Evolutionary conservation across 768 basidiomycete genomes (phyloP), one percentile per base, ranked within the genome.

Genomic region (Butyriboletus loyo): DNA sequence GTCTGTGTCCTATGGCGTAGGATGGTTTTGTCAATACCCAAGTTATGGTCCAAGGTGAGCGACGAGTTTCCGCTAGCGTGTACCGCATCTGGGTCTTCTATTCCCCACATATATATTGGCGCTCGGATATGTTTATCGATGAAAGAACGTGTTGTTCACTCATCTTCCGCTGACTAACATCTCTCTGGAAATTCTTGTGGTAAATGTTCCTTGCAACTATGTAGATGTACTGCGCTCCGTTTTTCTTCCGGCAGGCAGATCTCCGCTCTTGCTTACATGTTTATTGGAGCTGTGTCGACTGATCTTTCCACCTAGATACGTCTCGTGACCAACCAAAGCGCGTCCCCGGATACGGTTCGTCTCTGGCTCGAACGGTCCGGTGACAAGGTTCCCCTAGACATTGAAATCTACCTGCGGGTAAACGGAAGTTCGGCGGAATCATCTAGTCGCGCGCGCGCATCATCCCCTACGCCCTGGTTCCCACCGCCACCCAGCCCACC

Each of bases 361-460:
- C 76, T 92, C 11, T 92, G 89, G 89, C 76, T 92, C 0, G 88
- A 90, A 66, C 83, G 89, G 25, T 86, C 89, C 13, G 89, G 89
- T 17, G 72, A 76, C 46, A 77, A 70, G 5, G 81, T 84, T 7
- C 85, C 89, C 7, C 77, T 92, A 9, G 89, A 90, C 65, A 87
- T 92, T 53, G 87, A 90, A 65, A 89, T 92, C 42, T 85, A 83
- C 65, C 72, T 92, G 35, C 84, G 82, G 32, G 79, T 85, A 25
- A 71, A 72, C 32, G 69, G 61, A 19, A 50, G 65, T 35, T 65
- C 63, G 56, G 39, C 62, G 5, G 59, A 66, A 31, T 25, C 56
- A 9, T 56, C 59, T 45, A 50, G 45, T 50, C 67, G 69, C 21
- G 49, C 47, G 1, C 60, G 66, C 21, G 65, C 65, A 31, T 58